Evolutionary conservation across 2,329 filamentous ascomycete species (phyloP).

Genomic region (Endoconidiophora polonica): DNA sequence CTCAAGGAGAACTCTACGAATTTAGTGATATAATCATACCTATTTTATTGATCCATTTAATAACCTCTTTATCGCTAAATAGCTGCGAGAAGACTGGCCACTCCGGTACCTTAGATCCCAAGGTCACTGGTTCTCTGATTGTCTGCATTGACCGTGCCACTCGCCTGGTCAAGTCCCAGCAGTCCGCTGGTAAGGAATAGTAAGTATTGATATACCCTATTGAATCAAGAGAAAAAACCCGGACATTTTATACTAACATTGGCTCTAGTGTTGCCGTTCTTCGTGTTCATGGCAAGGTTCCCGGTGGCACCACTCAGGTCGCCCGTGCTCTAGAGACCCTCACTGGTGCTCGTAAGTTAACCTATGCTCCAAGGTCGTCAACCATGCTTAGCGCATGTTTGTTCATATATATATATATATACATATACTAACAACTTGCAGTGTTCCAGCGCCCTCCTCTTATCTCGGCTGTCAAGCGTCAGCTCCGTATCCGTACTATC

Average conservation of each 20-base stretch:
- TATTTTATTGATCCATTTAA: neutral
- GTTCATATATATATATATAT: neutral
- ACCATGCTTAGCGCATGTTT: neutral
- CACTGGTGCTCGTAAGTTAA: constrained; percentile 51
- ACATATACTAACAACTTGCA: neutral
- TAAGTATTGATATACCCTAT: constrained; percentile 3
- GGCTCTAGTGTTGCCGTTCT: constrained; percentile 60
- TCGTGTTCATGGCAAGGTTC: constrained; percentile 85
- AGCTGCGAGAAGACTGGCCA: constrained; percentile 81
- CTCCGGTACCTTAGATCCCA: constrained; percentile 94
- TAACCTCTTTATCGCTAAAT: constrained; percentile 5
- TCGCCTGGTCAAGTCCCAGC: constrained; percentile 94
- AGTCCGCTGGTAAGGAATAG: constrained; percentile 98
- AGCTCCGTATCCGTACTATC: constrained; percentile 94
- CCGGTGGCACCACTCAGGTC: constrained; percentile 84
- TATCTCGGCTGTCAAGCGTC: constrained; percentile 97
- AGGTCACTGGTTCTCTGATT: constrained; percentile 91
- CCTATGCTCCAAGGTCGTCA: no score
- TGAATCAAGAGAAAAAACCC: neutral
- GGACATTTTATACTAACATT: neutral
- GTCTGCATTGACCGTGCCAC: constrained; percentile 94
- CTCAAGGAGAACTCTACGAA: neutral
- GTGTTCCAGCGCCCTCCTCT: constrained; percentile 65
- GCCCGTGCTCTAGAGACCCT: constrained; percentile 86
- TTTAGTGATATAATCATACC: neutral